phyloP scores from a whole-genome alignment of 768 basidiomycete species.

The Chalciporus sphaerocephalus region DNA sequence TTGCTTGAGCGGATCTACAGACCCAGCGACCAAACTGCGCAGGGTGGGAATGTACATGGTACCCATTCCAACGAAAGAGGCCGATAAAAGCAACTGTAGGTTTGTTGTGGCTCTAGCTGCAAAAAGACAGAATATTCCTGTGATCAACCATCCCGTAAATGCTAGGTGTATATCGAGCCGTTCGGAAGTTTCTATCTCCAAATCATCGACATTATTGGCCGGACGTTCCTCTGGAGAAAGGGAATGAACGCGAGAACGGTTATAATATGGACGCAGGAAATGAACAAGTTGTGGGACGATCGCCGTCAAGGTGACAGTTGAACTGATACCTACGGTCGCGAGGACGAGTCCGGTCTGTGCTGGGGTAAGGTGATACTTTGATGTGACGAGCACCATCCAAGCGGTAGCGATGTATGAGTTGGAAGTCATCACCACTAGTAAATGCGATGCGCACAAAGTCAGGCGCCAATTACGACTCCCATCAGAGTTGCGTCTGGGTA shows the following conservation, averaged over 20 bases:
- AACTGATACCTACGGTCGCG: slow-evolving; percentile 13
- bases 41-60: slow-evolving; percentile 16
- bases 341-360: slow-evolving; percentile 29
- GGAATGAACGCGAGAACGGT: neutral
- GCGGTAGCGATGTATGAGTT: slow-evolving; percentile 8
- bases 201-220: neutral
- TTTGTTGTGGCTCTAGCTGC: slow-evolving; percentile 13
- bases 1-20: slow-evolving; percentile 26
- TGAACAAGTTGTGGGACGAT: slow-evolving; percentile 22
- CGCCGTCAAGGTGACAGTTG: slow-evolving; percentile 17
- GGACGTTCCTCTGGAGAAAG: neutral
- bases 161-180: slow-evolving; percentile 28
- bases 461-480: slow-evolving; percentile 29
- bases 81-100: slow-evolving; percentile 11
- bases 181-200: slow-evolving; percentile 19
- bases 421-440: slow-evolving; percentile 19
- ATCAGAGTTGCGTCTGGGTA: slow-evolving; percentile 14
- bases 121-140: slow-evolving; percentile 9
- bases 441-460: slow-evolving; percentile 27
- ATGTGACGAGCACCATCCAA: slow-evolving; percentile 26
- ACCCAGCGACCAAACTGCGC: slow-evolving; percentile 27
- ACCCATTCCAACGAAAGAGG: slow-evolving; percentile 12
- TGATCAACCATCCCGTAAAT: slow-evolving; percentile 17
- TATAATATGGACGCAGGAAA: slow-evolving; percentile 25
- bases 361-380: slow-evolving; percentile 25